Evolutionary conservation across 306 rosid species (phyloP), one percentile per base, ranked within the genome.

Genomic region (Sicyos baderoa): DNA sequence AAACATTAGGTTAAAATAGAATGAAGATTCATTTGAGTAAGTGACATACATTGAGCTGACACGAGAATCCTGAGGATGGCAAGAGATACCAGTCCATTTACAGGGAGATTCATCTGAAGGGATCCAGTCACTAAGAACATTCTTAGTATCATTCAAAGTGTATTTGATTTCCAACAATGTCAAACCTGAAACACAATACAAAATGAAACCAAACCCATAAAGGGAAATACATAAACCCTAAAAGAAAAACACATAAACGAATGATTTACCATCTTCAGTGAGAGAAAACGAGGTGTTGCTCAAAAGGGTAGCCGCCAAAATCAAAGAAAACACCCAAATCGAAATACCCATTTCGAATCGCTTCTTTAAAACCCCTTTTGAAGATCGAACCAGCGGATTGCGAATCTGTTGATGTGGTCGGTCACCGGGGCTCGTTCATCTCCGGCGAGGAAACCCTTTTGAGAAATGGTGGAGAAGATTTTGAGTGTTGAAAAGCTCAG

Each of bases 11-110:
- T 7, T 6, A 13, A 14, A 37, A 7, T 6, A 7, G 44, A 7
- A 37, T 37, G 44, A 37, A 37, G 44, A 6, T 37, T 37, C 44
- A 7, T 37, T 9, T 51, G 3, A 40, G 45, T 7, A 48, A 29
- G 2, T 50, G 27, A n/a, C 85, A 42, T 88, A 94, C 99, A 94
- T 85, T 25, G 89, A 77, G 59, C 84, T 72, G 63, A 94, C 97
- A 71, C 89, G 76, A 75, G 76, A 89, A 64, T 90, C 97, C 53
- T 75, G 79, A 18, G 89, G 82, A 84, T 88, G 79, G 79, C 99
- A 90, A 68, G 88, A 27, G 76, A 90, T 85, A n/a, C 99, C 99
- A 74, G 95, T 86, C 99, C 99, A 94, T 19, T 79, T 35, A 84
- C 99, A 94, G 53, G 89, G 97, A 75, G 96, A 82, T 54, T 79